Percentiles rank a stretch among this genome's conserved stretches.
phyloP scores from a whole-genome alignment of 2,329 filamentous ascomycete genomes.

The Fusarium fujikuroi region DNA sequence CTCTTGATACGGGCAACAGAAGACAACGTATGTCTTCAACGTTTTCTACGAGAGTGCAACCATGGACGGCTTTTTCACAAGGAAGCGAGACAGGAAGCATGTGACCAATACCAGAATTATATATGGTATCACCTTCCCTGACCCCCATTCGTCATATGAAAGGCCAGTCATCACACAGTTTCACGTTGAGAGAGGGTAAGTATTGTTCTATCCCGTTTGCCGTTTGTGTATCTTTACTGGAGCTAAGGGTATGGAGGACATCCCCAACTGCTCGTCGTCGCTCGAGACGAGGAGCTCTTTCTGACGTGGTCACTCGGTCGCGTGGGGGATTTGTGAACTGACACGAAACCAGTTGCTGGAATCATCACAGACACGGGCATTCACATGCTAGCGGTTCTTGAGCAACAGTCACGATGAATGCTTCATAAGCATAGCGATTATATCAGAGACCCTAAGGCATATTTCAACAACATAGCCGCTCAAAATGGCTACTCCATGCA shows the following conservation, averaged over 20 bases:
- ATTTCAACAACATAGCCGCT: not conserved
- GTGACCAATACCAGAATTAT: not conserved
- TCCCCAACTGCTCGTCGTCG: not conserved
- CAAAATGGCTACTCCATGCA: not conserved
- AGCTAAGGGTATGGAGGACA: too few relatives aligned
- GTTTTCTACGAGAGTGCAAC: not conserved
- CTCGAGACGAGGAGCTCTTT: not conserved
- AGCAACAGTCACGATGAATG: not conserved
- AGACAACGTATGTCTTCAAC: not conserved
- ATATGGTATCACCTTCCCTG: not conserved
- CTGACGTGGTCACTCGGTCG: not conserved
- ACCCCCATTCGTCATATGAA: too few relatives aligned
- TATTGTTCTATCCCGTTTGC: not conserved
- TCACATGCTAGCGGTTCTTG: not conserved
- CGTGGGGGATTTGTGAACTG: not conserved
- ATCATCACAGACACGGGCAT: not conserved
- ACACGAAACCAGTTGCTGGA: not conserved
- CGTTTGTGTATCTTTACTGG: too few relatives aligned
- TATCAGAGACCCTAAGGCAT: not conserved
- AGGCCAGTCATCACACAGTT: not conserved
- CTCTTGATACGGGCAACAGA: not conserved
- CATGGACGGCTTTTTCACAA: not conserved
- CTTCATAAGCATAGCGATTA: not conserved
- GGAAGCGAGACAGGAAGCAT: not conserved
- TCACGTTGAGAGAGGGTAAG: accelerated